A percentile compares a stretch with the other conserved stretches of the same genome.
Conservation (phyloP, 257 asterid species). For the Mentha longifolia region DNA sequence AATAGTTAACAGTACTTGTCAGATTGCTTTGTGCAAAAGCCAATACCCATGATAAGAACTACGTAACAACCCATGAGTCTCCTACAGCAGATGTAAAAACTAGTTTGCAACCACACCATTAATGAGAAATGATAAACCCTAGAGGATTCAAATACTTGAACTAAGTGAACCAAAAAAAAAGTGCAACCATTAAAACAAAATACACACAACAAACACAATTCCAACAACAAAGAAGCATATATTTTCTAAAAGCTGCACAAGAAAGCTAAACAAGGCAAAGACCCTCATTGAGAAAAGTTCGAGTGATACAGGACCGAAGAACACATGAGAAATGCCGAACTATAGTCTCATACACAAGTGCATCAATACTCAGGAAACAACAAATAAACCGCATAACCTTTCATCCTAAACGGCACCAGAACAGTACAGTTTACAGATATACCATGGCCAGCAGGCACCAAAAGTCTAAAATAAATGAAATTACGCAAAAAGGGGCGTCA, state of each 20-base stretch:
- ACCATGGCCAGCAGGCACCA: not conserved
- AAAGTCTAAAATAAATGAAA: not conserved
- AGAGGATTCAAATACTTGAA: not conserved
- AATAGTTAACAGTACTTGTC: constrained; percentile 23
- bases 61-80: constrained; percentile 13
- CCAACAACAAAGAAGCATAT: not conserved
- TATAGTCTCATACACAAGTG: not conserved
- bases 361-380: not conserved
- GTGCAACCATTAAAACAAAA: not conserved
- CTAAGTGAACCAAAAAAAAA: not conserved
- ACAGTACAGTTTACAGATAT: not conserved
- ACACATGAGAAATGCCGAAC: constrained; percentile 3
- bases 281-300: not conserved
- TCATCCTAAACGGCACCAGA: not conserved
- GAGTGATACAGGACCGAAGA: not conserved
- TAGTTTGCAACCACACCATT: constrained; percentile 5
- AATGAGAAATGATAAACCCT: not conserved
- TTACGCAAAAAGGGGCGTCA: not conserved
- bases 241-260: no score
- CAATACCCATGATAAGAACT: not conserved
- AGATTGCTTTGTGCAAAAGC: constrained; percentile 31
- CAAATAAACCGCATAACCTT: not conserved
- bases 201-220: not conserved
- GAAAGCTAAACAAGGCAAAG: not conserved
- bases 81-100: not conserved